These are phyloP conservation scores for Pyronema omphalodes DNA, from an alignment of 495 filamentous ascomycete species.

Conservation along the genomic window DNA sequence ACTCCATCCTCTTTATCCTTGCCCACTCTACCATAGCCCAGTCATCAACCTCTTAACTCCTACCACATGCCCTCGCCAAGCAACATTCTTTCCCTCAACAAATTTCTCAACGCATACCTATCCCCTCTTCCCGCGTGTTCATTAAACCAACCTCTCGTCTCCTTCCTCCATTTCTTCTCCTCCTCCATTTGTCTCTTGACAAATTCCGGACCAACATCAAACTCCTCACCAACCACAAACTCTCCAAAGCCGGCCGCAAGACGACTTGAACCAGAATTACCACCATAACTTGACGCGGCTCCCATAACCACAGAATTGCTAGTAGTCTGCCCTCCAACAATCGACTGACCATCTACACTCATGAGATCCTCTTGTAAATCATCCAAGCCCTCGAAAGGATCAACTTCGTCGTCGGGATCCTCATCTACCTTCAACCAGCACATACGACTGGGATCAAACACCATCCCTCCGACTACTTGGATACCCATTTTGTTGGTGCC, in stretches of 20 bases:
- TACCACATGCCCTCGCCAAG: too few relatives aligned
- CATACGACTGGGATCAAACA: constrained; percentile 83
- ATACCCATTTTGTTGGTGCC: constrained; percentile 43
- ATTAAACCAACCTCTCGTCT: constrained; percentile 58
- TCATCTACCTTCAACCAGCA: constrained; percentile 30
- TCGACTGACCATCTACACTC: constrained; percentile 21
- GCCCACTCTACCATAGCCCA: too few relatives aligned
- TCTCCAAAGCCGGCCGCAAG: constrained; percentile 22
- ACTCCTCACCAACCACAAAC: constrained; percentile 69
- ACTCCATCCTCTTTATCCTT: too few relatives aligned
- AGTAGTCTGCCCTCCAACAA: constrained; percentile 10
- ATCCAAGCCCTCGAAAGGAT: constrained; percentile 25
- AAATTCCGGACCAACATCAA: constrained; percentile 92
- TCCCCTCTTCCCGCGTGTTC: too few relatives aligned
- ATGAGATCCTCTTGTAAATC: constrained; percentile 21
- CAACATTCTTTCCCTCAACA: too few relatives aligned
- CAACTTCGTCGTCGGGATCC: constrained; percentile 26
- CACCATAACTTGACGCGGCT: constrained; percentile 11
- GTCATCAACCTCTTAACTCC: too few relatives aligned
- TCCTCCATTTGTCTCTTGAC: constrained; percentile 74
- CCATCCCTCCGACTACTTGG: constrained; percentile 85
- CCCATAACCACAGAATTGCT: constrained; percentile 6
- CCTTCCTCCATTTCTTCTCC: constrained; percentile 74
- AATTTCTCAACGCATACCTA: too few relatives aligned
- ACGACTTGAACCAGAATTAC: constrained; percentile 10